Evolutionary conservation across 352 stramenopile species (phyloP), one percentile per base, ranked within the genome.

Genomic region (Paralagenidium karlingii): DNA sequence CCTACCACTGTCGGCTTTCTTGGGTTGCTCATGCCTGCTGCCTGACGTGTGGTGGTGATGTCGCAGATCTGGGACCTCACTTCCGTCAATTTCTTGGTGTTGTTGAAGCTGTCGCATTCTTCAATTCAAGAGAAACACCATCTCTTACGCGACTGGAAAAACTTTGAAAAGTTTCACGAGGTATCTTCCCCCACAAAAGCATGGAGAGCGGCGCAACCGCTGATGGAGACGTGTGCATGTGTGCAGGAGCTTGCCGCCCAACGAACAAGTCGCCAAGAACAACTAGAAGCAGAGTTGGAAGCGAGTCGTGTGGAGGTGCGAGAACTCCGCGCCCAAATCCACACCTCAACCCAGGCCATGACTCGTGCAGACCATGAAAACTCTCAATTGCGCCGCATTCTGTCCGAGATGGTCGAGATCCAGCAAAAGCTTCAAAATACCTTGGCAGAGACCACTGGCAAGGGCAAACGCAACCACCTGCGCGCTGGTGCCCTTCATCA

Each of bases 61-160:
- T 57, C 58, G 8, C 69, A 81, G 37, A 51, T 81, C 19, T 83
- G 66, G 66, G 69, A 83, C 20, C 57, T 83, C 27, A 58, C 57
- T 13, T 73, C 66, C 10, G 54, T 79, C 54, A 79, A 79, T 24
- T 53, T 77, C 32, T 83, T 79, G 43, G 69, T 71, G 15, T 44
- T 80, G 34, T 44, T 82, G 4, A 65, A 78, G 40, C 46, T 78
- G 15, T 48, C 63, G 11, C 58, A 70, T 26, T 30, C 55, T 9
- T 47, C 51, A 15, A 33, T 78, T 22, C 45, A 58, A 8, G 58
- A 70, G 12, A 56, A 49, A 2, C 60, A 68, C 12, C 43, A 40
- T 21, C 39, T 75, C 16, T 48, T 47, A 0, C 40, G 51, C 10
- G 51, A 68, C 29, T 55, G 53, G 19, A 37, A 37, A 2, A 55